Percentiles rank a stretch among this genome's conserved stretches.
Evolutionary conservation across 140 eudicot species (phyloP).

Genomic region (Oenanthe javanica): DNA sequence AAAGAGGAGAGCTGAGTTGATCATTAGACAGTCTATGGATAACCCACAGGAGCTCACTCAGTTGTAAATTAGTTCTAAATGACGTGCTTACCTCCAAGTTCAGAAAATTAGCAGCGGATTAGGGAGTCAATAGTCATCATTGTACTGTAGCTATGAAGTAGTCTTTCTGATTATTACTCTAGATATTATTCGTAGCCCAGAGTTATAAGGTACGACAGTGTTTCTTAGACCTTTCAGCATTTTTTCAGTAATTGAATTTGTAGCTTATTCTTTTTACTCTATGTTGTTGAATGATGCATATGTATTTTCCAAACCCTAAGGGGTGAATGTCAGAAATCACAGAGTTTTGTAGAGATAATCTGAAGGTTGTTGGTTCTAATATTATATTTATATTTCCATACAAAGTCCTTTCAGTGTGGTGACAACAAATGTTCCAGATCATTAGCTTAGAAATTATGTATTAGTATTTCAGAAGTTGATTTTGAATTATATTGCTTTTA

Average conservation of each 20-base stretch:
- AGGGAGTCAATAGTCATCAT: constrained; percentile 29
- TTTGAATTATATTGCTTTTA: neutral
- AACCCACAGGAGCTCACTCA: constrained; percentile 68
- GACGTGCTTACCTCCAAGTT: constrained; percentile 20
- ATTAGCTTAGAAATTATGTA: neutral
- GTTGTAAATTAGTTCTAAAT: constrained; percentile 55
- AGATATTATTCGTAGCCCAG: constrained; percentile 27
- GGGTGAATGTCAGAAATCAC: neutral
- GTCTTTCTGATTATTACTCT: constrained; percentile 37
- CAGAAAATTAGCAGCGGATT: constrained; percentile 28
- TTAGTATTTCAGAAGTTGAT: neutral
- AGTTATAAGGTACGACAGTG: constrained; percentile 26
- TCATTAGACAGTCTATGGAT: constrained; percentile 75
- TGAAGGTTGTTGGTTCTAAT: neutral
- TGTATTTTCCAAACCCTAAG: neutral
- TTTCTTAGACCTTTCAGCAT: constrained; percentile 24
- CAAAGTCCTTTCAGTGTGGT: neutral
- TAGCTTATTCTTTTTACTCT: constrained; percentile 8
- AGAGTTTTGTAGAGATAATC: neutral
- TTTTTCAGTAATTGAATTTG: constrained; percentile 22
- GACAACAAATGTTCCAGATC: neutral
- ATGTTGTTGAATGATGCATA: constrained; percentile 7
- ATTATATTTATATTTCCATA: neutral
- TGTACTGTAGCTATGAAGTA: constrained; percentile 25
- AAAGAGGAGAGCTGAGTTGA: constrained; percentile 84